Conservation (phyloP, 495 filamentous ascomycete species). For the Entonaema liquescens region DNA sequence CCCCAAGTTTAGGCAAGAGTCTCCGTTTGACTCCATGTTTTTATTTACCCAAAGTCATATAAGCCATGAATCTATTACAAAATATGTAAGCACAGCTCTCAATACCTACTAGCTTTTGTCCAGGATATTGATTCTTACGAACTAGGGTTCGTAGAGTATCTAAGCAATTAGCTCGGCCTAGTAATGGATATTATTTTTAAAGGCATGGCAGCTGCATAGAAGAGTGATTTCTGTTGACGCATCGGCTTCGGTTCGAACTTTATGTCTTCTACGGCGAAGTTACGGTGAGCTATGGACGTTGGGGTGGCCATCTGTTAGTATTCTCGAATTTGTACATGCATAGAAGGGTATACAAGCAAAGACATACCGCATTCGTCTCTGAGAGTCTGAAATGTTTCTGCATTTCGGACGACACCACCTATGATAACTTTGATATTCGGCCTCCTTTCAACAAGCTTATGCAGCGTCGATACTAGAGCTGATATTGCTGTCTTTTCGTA, state of each 20-base stretch:
- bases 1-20: no score
- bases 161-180: background rate
- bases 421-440: slow-evolving; percentile 45
- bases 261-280: slow-evolving; percentile 55
- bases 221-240: slow-evolving; percentile 65
- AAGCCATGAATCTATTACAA: no score
- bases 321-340: background rate
- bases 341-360: slow-evolving; percentile 15
- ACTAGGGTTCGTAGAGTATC: background rate
- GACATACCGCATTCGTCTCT: slow-evolving; percentile 45
- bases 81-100: no score
- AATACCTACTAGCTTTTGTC: background rate
- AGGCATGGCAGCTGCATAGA: slow-evolving; percentile 61
- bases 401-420: slow-evolving; percentile 49
- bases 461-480: slow-evolving; percentile 48
- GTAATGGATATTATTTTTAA: slow-evolving; percentile 53
- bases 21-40: no score
- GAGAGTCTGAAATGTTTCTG: slow-evolving; percentile 48
- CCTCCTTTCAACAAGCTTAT: slow-evolving; percentile 44
- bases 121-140: background rate
- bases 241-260: slow-evolving; percentile 54
- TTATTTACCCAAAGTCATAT: no score
- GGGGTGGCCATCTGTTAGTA: background rate
- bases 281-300: slow-evolving; percentile 41
- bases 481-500: slow-evolving; percentile 49